Percentiles rank a stretch among this genome's conserved stretches.
Evolutionary conservation across 495 filamentous ascomycete genomes (phyloP).

Genomic region (Penicillium alfredii): DNA sequence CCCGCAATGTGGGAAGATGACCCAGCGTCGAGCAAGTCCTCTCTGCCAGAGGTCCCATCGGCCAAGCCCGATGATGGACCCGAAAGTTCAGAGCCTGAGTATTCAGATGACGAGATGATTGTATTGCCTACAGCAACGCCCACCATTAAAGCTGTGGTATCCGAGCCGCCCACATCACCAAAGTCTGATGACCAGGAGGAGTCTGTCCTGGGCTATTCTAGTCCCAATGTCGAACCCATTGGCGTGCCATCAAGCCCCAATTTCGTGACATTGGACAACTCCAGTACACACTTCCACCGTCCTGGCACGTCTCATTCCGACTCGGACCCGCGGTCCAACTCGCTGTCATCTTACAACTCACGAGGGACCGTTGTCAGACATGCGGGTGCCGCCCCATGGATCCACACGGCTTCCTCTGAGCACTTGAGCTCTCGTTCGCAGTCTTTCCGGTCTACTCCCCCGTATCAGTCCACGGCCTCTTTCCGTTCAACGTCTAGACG

Average conservation of each 20-base stretch:
- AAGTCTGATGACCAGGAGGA: slow-evolving; percentile 15
- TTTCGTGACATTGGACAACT: slow-evolving; percentile 38
- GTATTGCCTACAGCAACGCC: slow-evolving; percentile 31
- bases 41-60: slow-evolving; percentile 30
- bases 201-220: slow-evolving; percentile 29
- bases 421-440: slow-evolving; percentile 31
- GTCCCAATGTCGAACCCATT: slow-evolving; percentile 39
- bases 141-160: slow-evolving; percentile 38
- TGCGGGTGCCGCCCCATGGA: slow-evolving; percentile 33
- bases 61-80: slow-evolving; percentile 21
- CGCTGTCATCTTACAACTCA: slow-evolving; percentile 44
- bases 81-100: slow-evolving; percentile 24
- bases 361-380: slow-evolving; percentile 45
- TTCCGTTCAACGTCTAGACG: slow-evolving; percentile 27
- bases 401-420: slow-evolving; percentile 32
- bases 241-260: slow-evolving; percentile 43
- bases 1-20: slow-evolving; percentile 44
- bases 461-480: slow-evolving; percentile 25
- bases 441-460: slow-evolving; percentile 38
- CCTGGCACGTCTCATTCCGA: slow-evolving; percentile 33
- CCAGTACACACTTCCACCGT: slow-evolving; percentile 37
- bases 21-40: slow-evolving; percentile 38
- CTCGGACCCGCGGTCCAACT: slow-evolving; percentile 36
- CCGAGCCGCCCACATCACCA: slow-evolving; percentile 24
- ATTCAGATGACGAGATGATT: slow-evolving; percentile 37